Percentiles rank a stretch among this genome's conserved stretches.
phyloP scores from a whole-genome alignment of 139 green algal species.

The Volvox reticuliferus region DNA sequence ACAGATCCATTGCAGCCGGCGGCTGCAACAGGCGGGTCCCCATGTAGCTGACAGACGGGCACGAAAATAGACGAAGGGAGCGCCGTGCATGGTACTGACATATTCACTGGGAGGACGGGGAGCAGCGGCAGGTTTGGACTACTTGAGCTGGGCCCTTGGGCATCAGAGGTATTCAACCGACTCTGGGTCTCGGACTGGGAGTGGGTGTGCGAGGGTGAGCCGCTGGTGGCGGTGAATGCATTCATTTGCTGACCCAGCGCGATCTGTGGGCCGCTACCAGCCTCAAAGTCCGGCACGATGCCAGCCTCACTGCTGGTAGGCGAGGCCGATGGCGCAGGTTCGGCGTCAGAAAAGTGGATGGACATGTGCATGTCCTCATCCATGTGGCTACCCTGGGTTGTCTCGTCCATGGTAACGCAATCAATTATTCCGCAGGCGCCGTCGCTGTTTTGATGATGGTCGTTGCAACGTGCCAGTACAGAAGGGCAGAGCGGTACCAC shows the following conservation, averaged over 20 bases:
- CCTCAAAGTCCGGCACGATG: neutral
- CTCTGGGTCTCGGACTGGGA: too few species aligned
- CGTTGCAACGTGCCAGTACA: neutral
- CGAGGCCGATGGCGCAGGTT: neutral
- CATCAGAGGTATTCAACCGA: too few species aligned
- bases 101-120: too few species aligned
- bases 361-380: constrained; percentile 1
- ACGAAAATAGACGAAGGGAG: neutral
- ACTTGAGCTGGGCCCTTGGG: too few species aligned
- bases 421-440: neutral
- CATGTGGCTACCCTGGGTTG: neutral
- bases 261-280: neutral
- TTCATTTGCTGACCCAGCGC: too few species aligned
- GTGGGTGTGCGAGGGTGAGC: too few species aligned
- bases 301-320: constrained; percentile 20
- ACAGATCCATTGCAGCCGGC: neutral
- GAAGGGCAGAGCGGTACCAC: constrained; percentile 21
- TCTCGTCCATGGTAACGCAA: neutral
- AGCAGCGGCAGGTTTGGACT: too few species aligned
- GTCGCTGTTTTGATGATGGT: neutral
- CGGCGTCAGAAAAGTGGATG: neutral
- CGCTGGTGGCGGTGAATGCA: too few species aligned
- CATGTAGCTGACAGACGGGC: neutral
- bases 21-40: neutral
- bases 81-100: neutral